Evolutionary conservation across 306 rosid species (phyloP).

Genomic region (Herpetospermum pedunculosum): DNA sequence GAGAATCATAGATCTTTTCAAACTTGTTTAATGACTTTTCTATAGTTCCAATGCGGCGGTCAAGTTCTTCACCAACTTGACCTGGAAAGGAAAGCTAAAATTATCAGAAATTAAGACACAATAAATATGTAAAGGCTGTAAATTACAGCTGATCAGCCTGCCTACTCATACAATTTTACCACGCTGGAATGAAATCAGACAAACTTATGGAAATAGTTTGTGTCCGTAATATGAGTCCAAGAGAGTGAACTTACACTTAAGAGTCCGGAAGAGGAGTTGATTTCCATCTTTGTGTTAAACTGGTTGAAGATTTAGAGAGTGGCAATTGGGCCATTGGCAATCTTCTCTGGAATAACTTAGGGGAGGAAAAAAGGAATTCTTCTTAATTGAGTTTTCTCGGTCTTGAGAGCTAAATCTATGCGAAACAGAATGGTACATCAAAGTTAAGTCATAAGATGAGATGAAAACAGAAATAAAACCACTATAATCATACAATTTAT

Average conservation of each 20-base stretch:
- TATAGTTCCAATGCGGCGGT: slow-evolving; percentile 66
- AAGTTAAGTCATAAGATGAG: slow-evolving; percentile 9
- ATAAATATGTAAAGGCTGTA: neutral
- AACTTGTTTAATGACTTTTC: slow-evolving; percentile 79
- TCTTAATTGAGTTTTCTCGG: slow-evolving; percentile 58
- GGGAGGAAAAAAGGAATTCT: slow-evolving; percentile 44
- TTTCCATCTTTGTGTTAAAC: slow-evolving; percentile 57
- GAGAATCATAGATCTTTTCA: slow-evolving; percentile 83
- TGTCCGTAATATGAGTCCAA: slow-evolving; percentile 5
- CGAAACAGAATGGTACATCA: slow-evolving; percentile 13
- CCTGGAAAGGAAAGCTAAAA: slow-evolving; percentile 36
- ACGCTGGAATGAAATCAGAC: slow-evolving; percentile 4
- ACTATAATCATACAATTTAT: neutral
- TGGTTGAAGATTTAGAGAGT: slow-evolving; percentile 60
- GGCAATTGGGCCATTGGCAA: slow-evolving; percentile 57
- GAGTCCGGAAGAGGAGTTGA: slow-evolving; percentile 40
- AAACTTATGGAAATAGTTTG: neutral
- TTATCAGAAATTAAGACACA: slow-evolving; percentile 8
- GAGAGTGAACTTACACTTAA: slow-evolving; percentile 44
- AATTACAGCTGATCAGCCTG: slow-evolving; percentile 8
- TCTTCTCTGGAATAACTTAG: slow-evolving; percentile 56
- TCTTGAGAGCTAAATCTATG: slow-evolving; percentile 79
- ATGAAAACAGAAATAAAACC: neutral
- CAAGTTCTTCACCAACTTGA: slow-evolving; percentile 73
- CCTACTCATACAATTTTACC: slow-evolving; percentile 1